phyloP scores from a whole-genome alignment of 2,329 filamentous ascomycete species.

The Fusarium pseudocircinatum region DNA sequence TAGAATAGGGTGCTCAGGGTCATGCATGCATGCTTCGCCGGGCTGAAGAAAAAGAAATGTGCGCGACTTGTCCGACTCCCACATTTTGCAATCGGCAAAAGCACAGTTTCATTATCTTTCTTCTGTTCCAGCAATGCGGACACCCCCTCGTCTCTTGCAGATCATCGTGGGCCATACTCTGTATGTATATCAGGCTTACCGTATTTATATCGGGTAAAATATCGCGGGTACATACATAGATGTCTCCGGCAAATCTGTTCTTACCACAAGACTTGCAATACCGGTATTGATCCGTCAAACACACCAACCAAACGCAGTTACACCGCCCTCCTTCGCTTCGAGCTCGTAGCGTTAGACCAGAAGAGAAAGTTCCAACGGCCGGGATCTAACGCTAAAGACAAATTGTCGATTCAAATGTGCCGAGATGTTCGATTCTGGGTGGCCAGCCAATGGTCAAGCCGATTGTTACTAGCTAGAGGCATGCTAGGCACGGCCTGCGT shows the following conservation, averaged over 20 bases:
- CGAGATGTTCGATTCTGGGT: slow-evolving; percentile 1
- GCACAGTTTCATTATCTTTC: not conserved
- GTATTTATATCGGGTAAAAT: slow-evolving; percentile 1
- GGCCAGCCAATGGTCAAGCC: slow-evolving; percentile 19
- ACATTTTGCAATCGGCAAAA: slow-evolving; percentile 8
- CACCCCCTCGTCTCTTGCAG: not conserved
- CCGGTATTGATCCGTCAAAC: not conserved
- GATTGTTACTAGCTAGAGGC: slow-evolving; percentile 21
- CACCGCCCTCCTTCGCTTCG: slow-evolving; percentile 21
- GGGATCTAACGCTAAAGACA: slow-evolving; percentile 32
- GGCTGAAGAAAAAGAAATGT: slow-evolving; percentile 13
- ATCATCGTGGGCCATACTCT: not conserved
- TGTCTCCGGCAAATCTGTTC: slow-evolving; percentile 8
- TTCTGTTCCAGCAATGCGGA: slow-evolving; percentile 2
- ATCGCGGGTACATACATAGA: slow-evolving; percentile 11
- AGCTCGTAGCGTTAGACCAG: slow-evolving; percentile 11
- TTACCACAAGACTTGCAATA: not conserved
- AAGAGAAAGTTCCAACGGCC: slow-evolving; percentile 24
- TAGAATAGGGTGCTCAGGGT: not conserved
- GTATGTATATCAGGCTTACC: not conserved
- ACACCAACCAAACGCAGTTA: slow-evolving; percentile 6
- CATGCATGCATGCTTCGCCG: not conserved
- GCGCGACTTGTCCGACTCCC: not conserved
- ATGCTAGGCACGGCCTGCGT: not conserved
- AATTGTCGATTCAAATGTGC: slow-evolving; percentile 24